Evolutionary conservation across 306 rosid species (phyloP).

Genomic region (Citrullus colocynthis): DNA sequence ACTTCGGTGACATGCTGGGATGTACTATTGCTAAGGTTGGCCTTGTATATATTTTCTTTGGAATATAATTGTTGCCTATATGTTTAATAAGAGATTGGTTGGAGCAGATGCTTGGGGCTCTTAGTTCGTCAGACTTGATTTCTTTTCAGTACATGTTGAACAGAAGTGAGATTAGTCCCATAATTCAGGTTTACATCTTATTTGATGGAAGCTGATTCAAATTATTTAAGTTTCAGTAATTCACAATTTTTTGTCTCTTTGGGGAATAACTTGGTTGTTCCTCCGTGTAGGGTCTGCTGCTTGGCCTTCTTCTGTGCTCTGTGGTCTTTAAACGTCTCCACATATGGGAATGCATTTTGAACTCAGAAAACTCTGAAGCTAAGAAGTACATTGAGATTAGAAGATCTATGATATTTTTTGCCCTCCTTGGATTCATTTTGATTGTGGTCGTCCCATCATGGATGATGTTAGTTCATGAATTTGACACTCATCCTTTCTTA

Average conservation of each 20-base stretch:
- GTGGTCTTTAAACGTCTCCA: constrained; percentile 47
- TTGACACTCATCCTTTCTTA: constrained; percentile 57
- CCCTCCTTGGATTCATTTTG: constrained; percentile 51
- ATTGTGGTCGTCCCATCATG: constrained; percentile 52
- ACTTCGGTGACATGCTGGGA: constrained; percentile 80
- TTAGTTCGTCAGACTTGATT: constrained; percentile 29
- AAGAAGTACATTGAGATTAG: constrained; percentile 43
- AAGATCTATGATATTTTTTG: constrained; percentile 49
- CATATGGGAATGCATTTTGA: constrained; percentile 42
- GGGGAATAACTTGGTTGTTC: constrained; percentile 9
- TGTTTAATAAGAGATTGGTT: constrained; percentile 13
- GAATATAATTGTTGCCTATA: constrained; percentile 6
- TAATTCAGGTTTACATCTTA: constrained; percentile 60
- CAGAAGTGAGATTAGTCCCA: constrained; percentile 62
- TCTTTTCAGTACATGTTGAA: constrained; percentile 34
- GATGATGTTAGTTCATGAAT: constrained; percentile 78
- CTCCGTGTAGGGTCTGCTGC: constrained; percentile 67
- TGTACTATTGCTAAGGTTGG: constrained; percentile 60
- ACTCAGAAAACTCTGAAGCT: constrained; percentile 25
- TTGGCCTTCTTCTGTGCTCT: constrained; percentile 80
- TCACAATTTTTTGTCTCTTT: constrained; percentile 13
- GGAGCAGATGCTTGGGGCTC: constrained; percentile 43
- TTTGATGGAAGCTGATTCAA: constrained; percentile 13
- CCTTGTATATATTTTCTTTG: not conserved
- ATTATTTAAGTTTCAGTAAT: constrained; percentile 10